Base-by-base conservation (phyloP, 805 yeast genomes). In the Candida boidinii region DNA sequence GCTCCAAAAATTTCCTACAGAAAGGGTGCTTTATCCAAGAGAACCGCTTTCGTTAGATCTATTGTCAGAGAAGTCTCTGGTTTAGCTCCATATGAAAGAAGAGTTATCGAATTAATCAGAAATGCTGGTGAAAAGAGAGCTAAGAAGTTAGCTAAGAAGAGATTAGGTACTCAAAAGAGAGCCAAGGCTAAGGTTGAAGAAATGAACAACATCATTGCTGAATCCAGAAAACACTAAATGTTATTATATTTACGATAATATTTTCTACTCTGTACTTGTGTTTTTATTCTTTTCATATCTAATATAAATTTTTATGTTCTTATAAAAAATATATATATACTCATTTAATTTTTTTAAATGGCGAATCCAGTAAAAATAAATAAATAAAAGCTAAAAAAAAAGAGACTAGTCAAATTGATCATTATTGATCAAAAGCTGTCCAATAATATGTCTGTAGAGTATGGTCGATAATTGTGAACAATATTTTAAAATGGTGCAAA, bases 61-160 rank as follows among this genome's bases (percentile, higher is more conserved):
- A 73, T 92, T 48, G 94, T 92, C 68, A 79, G 80, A 66, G 99
- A 92, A 76, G 96, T 92, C 58, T 73, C 95, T 55, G 98, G 98
- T 68, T 79, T 92, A 64, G 96, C 99, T 52, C 98, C 99, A 73
- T 92, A 92, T 72, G 99, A 92, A 78, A 88, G 96, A 79, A 88
- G 99, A 76, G 80, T 92, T 67, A 83, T 94, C 62, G 99, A 92
- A 76, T 79, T 92, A 74, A 79, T 92, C 82, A 92, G 98, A 81
- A 92, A 94, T 77, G 88, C 96, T 67, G 95, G 96, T 80, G 99
- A 92, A 76, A 92, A 92, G 94, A 92, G 97, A 79, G 98, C 99
- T 56, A 85, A 92, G 86, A 92, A 92, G 87, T 87, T 92, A 65
- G 96, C 97, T 54, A 92, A 92, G 92, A 92, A 85, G 95, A 90